Evolutionary conservation across 805 yeast species (phyloP), one percentile per base, ranked within the genome.

Genomic region (Wickerhamomyces silvicola): DNA sequence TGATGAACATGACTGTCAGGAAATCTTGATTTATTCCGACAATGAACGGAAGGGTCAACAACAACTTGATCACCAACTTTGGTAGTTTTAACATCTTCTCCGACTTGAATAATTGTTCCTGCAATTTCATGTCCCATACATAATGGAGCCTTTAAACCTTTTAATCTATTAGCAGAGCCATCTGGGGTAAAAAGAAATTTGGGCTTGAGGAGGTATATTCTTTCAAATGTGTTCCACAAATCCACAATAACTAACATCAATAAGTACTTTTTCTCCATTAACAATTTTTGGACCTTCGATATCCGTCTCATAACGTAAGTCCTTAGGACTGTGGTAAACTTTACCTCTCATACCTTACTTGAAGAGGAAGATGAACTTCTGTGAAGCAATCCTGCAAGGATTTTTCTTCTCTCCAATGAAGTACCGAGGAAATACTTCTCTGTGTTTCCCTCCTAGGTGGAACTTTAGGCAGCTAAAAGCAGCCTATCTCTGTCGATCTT

Each of bases 141-240:
- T 34, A 68, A 55, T 2, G 77, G 76, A 9, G 64, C 46, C 27
- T 52, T 48, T 13, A 56, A 48, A 7, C 65, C 66, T 2, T 70
- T 64, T 12, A 72, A 50, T 23, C 56, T 57, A 34, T 68, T 60
- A 3, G 43, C 43, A 29, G 45, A 31, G 17, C 66, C 65, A 23
- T 53, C 57, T 35, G n/a, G n/a, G 58, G 52, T 5, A 64, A 66
- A 55, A 74, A 73, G 48, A 78, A 75, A 34, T 72, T 72, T 8
- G 84, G 81, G 1, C 78, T 80, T 18, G 68, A 74, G 18, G 63
- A 48, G 39, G 57, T 42, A 42, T 62, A 75, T 50, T 78, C 76
- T 42, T 74, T 78, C 24, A 75, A 54, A 48, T 75, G 81, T 1
- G 78, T 64, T 18, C 82, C 82, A 45, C 83, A 77, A 26, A 76